Percentiles rank a stretch among this genome's conserved stretches.
phyloP scores from a whole-genome alignment of 176 grass and related monocot genomes.

The Rhynchospora tenuis region DNA sequence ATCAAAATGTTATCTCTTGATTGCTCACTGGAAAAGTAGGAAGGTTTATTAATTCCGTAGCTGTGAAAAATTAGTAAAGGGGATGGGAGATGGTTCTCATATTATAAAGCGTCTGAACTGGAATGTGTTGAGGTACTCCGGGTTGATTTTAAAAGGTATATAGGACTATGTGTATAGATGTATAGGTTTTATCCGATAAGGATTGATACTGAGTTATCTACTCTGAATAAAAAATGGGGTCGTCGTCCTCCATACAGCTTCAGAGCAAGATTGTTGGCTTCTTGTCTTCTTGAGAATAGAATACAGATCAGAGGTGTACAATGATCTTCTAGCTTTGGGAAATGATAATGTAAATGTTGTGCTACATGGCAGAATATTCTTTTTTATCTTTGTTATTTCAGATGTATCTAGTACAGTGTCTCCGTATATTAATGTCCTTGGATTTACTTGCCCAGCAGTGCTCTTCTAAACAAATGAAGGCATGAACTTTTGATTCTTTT shows the following conservation, averaged over 20 bases:
- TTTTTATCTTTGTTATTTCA: not conserved
- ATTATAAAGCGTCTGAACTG: not conserved
- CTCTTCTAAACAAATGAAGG: no score
- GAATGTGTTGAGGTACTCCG: not conserved
- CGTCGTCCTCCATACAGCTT: not conserved
- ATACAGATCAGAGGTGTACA: not conserved
- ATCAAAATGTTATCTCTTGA: not conserved
- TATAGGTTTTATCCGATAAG: not conserved
- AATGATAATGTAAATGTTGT: conserved; percentile 5
- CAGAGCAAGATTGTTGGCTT: not conserved
- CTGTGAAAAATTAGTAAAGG: not conserved
- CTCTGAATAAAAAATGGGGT: not conserved
- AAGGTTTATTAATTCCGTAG: not conserved
- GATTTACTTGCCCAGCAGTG: not conserved
- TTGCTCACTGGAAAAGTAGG: not conserved
- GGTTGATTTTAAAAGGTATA: not conserved
- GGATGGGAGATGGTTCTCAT: not conserved
- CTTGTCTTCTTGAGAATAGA: not conserved
- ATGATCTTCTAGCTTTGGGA: not conserved
- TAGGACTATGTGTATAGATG: not conserved
- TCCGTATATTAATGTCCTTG: not conserved
- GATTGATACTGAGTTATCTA: not conserved
- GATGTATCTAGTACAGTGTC: conserved; percentile 6
- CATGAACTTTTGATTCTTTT: no score
- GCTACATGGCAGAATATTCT: not conserved